A percentile compares a stretch with the other conserved stretches of the same genome.
Conservation (phyloP, 176 grass and related monocot genomes). For the Phoenix dactylifera region DNA sequence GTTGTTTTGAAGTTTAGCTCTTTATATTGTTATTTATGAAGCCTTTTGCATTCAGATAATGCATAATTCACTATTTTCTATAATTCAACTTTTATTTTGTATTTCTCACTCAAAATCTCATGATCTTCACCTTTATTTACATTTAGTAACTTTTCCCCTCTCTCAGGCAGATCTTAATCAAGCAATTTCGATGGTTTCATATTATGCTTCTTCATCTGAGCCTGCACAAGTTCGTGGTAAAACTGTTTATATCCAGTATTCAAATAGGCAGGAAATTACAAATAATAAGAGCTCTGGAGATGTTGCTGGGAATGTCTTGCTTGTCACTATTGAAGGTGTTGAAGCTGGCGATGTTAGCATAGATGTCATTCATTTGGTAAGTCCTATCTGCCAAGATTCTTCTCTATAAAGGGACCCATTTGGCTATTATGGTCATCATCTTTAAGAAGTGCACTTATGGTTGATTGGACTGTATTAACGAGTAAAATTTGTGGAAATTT, state of each 20-base stretch:
- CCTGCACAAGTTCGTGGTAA: slow-evolving; percentile 17
- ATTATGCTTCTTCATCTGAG: slow-evolving; percentile 17
- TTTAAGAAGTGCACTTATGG: no score
- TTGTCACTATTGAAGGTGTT: slow-evolving; percentile 19
- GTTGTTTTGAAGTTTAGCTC: no score
- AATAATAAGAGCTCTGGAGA: slow-evolving; percentile 14
- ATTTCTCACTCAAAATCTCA: no score
- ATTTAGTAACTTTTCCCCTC: not conserved
- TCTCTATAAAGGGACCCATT: no score
- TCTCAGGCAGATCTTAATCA: slow-evolving; percentile 3
- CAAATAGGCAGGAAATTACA: slow-evolving; percentile 16
- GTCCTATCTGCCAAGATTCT: not conserved
- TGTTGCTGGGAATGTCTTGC: slow-evolving; percentile 12
- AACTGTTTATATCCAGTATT: slow-evolving; percentile 21
- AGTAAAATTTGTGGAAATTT: no score
- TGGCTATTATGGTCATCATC: no score
- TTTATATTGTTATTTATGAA: no score
- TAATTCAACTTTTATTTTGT: no score
- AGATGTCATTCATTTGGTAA: slow-evolving; percentile 18
- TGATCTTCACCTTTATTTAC: no score
- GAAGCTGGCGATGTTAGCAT: slow-evolving; percentile 15
- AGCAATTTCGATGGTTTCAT: slow-evolving; percentile 18
- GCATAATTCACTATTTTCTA: no score
- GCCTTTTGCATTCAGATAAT: no score
- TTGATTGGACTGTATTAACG: no score